Evolutionary conservation across 2,329 filamentous ascomycete species (phyloP).

Genomic region (Trichoderma breve): DNA sequence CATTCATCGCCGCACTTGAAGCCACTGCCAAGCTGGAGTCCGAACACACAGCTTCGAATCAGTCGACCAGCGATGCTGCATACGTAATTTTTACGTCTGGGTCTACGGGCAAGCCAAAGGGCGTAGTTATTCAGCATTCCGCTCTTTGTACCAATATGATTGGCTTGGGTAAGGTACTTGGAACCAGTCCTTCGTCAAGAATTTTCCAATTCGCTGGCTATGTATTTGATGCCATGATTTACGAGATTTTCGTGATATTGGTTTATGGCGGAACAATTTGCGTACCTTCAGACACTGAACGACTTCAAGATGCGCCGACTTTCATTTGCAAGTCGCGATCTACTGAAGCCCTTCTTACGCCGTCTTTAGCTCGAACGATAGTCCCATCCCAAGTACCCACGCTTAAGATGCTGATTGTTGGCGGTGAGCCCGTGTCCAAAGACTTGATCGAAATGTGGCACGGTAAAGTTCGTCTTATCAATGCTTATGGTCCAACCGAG

Average conservation of each 20-base stretch:
- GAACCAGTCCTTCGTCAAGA: not conserved
- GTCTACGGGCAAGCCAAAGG: constrained; percentile 11
- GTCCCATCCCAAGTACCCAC: constrained; percentile 1
- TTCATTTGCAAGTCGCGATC: not conserved
- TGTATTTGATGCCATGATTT: constrained; percentile 3
- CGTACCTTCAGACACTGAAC: not conserved
- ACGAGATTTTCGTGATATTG: not conserved
- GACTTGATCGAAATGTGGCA: constrained; percentile 4
- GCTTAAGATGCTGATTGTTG: not conserved
- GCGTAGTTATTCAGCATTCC: constrained; percentile 5
- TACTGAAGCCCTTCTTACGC: not conserved
- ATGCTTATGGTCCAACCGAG: constrained; percentile 44
- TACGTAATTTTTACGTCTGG: constrained; percentile 10
- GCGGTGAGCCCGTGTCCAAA: constrained; percentile 11
- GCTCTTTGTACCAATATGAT: not conserved
- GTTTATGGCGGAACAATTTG: not conserved
- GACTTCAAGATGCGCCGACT: not conserved
- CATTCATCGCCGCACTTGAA: not conserved
- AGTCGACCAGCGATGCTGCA: not conserved
- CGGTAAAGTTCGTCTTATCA: constrained; percentile 35
- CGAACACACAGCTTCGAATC: not conserved
- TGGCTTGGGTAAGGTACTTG: not conserved
- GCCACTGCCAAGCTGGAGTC: not conserved
- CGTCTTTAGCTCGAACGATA: constrained; percentile 2
- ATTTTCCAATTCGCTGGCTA: constrained; percentile 13